Conservation (phyloP, 768 basidiomycete species). For the Pleurotus djamor region DNA sequence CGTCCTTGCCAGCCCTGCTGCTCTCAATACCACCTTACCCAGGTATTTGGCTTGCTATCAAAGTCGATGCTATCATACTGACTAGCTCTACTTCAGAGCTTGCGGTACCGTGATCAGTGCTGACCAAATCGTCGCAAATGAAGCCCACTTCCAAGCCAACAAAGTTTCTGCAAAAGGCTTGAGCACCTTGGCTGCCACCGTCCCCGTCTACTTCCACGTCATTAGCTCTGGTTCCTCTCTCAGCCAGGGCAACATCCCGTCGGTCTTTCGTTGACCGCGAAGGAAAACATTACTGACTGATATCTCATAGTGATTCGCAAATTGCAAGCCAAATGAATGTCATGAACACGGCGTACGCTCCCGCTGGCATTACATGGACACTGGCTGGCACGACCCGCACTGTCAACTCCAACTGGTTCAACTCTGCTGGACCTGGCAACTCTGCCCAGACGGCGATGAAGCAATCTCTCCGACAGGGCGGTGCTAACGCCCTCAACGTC, state of each 20-base stretch:
- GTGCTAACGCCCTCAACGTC: constrained; percentile 38
- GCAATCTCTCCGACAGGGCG: constrained; percentile 37
- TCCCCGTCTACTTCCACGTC: constrained; percentile 30
- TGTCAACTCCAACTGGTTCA: constrained; percentile 46
- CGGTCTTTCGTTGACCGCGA: constrained; percentile 16
- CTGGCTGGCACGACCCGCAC: constrained; percentile 42
- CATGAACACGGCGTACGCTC: constrained; percentile 39
- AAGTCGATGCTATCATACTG: background rate
- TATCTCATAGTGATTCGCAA: constrained; percentile 39
- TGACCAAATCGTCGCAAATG: constrained; percentile 28
- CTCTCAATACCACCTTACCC: constrained; percentile 15
- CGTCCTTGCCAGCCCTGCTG: constrained; percentile 23
- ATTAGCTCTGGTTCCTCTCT: constrained; percentile 25
- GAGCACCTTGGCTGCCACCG: background rate
- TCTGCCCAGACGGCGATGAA: constrained; percentile 48
- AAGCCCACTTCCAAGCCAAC: constrained; percentile 40
- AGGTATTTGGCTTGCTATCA: constrained; percentile 12
- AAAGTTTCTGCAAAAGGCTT: constrained; percentile 21
- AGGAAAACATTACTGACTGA: no score
- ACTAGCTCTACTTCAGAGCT: constrained; percentile 15
- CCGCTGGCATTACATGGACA: constrained; percentile 32
- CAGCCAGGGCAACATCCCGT: constrained; percentile 41
- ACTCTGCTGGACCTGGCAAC: constrained; percentile 30
- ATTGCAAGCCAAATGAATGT: constrained; percentile 31
- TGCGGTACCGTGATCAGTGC: constrained; percentile 38